These are phyloP conservation scores for Mycena crocata DNA, from an alignment of 768 basidiomycete genomes.

Conservation along the genomic window DNA sequence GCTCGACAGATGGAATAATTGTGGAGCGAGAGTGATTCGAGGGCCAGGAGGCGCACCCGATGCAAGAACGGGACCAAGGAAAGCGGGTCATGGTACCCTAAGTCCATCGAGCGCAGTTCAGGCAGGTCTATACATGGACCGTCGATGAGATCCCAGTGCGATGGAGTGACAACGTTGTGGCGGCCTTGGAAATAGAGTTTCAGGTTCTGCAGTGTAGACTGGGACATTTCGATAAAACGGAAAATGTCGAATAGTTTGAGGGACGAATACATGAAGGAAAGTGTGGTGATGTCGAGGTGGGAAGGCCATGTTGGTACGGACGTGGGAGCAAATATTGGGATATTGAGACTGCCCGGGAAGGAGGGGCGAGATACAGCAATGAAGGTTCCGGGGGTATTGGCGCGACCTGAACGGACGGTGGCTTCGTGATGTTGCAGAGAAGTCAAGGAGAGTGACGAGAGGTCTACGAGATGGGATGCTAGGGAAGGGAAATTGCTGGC, in stretches of 20 bases:
- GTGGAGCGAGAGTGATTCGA: conserved; percentile 21
- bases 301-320: not conserved
- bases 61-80: conserved; percentile 25
- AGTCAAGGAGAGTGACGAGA: not conserved
- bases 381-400: not conserved
- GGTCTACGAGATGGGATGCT: not conserved
- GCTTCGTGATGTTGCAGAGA: conserved; percentile 11
- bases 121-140: conserved; percentile 11
- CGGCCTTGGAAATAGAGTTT: conserved; percentile 25
- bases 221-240: conserved; percentile 4
- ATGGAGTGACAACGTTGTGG: not conserved
- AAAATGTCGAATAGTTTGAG: conserved; percentile 15
- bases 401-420: not conserved
- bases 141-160: conserved; percentile 19
- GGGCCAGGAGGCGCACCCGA: conserved; percentile 12
- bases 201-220: conserved; percentile 18
- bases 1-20: conserved; percentile 13
- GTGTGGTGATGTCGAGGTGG: conserved; percentile 7
- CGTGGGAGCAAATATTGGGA: not conserved
- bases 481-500: conserved; percentile 1
- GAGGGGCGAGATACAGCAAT: not conserved
- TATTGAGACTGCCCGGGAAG: not conserved
- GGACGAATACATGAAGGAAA: conserved; percentile 19
- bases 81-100: conserved; percentile 25
- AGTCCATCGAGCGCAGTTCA: not conserved